Evolutionary conservation across 2,329 filamentous ascomycete species (phyloP).

Genomic region (Fusarium irregulare): DNA sequence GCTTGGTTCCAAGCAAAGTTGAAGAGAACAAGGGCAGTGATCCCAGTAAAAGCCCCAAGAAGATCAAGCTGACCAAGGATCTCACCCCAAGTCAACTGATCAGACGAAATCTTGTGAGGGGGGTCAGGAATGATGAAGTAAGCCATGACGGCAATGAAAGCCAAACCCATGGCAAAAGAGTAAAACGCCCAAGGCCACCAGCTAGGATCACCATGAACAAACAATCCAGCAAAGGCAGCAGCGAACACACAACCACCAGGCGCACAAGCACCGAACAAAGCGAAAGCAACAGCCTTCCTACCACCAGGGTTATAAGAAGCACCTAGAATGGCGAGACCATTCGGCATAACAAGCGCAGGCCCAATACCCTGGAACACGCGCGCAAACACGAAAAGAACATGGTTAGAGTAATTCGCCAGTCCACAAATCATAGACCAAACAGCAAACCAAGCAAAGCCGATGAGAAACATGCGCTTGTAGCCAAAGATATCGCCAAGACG

Average conservation of each 20-base stretch:
- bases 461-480: constrained; percentile 64
- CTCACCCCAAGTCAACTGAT: constrained; percentile 18
- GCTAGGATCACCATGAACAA: constrained; percentile 50
- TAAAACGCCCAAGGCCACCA: constrained; percentile 65
- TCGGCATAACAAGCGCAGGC: constrained; percentile 71
- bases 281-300: constrained; percentile 70
- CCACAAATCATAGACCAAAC: constrained; percentile 64
- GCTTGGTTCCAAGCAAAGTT: constrained; percentile 77
- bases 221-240: constrained; percentile 54
- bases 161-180: constrained; percentile 53
- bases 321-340: constrained; percentile 71
- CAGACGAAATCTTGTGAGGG: constrained; percentile 29
- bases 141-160: constrained; percentile 48
- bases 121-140: constrained; percentile 52
- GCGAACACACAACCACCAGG: constrained; percentile 60
- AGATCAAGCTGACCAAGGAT: constrained; percentile 53
- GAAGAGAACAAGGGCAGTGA: constrained; percentile 68
- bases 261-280: constrained; percentile 59
- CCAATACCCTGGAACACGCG: constrained; percentile 70
- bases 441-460: constrained; percentile 66
- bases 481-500: constrained; percentile 69
- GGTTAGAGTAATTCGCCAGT: constrained; percentile 52
- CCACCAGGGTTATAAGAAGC: constrained; percentile 65
- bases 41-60: constrained; percentile 57
- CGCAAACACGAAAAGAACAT: constrained; percentile 61